phyloP scores from a whole-genome alignment of 768 basidiomycete genomes.

The Lactifluus piperatus region DNA sequence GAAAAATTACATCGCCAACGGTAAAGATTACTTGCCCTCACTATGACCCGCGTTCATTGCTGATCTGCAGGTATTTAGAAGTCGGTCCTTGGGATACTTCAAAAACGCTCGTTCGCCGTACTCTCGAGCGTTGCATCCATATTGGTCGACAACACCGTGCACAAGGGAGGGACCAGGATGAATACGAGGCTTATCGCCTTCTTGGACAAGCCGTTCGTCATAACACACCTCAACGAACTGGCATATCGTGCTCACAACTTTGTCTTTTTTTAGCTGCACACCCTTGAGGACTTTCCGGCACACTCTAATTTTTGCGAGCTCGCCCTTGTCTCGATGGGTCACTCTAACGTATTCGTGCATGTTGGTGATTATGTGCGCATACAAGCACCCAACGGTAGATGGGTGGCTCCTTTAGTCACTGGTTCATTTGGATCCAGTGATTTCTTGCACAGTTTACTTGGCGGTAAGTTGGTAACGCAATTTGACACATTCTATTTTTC shows the following conservation, averaged over 20 bases:
- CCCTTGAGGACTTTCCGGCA: constrained; percentile 80
- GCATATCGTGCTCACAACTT: not conserved
- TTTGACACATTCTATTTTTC: not conserved
- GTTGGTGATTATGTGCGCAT: constrained; percentile 76
- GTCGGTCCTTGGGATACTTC: constrained; percentile 84
- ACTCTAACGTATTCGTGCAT: constrained; percentile 73
- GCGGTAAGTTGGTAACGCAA: constrained; percentile 38
- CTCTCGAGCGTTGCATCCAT: constrained; percentile 71
- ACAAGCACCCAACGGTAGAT: constrained; percentile 62
- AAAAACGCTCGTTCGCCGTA: constrained; percentile 64
- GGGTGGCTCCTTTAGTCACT: constrained; percentile 77
- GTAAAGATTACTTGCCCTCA: not conserved
- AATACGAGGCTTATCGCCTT: constrained; percentile 73
- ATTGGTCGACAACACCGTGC: constrained; percentile 57
- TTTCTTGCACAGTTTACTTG: constrained; percentile 69
- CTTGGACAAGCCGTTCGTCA: constrained; percentile 53
- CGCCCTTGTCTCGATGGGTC: constrained; percentile 62
- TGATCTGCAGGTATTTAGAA: constrained; percentile 31
- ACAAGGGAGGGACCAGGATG: constrained; percentile 51
- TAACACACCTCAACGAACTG: not conserved
- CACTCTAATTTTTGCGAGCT: constrained; percentile 91
- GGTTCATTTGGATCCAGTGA: constrained; percentile 76
- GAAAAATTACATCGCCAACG: constrained; percentile 52
- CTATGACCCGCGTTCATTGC: not conserved
- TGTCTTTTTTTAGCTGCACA: constrained; percentile 49